Base-by-base conservation (phyloP, 1,284 basidiomycete species). In the Irpex sp. region DNA sequence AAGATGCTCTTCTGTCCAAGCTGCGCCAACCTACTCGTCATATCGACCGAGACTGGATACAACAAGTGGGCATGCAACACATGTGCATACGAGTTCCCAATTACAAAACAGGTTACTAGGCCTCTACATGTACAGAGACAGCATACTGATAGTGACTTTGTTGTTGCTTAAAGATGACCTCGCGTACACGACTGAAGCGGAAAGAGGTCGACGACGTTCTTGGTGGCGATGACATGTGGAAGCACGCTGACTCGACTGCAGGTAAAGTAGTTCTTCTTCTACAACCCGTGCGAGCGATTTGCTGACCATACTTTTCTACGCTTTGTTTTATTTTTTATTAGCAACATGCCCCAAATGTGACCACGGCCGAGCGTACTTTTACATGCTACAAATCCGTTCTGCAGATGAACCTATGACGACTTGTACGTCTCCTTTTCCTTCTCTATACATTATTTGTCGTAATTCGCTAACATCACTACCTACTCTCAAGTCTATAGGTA, bases 351-450 rank as follows among this genome's bases (percentile, higher is more conserved):
- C 91, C 13, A 96, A 95, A 72, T 99, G 97, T 76, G 95, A 97
- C 71, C 83, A 92, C 71, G 84, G 86, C 47, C 81, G 89, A 62
- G 95, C 97, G 5, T 98, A 97, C 77, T 99, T 93, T 77, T 94
- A 96, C 76, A 95, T 98, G 78, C 79, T 98, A 17, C 97, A 99
- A 76, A 99, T 98, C 68, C 81, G 97, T 39, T 96, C 94, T 69
- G 97, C 97, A 0, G 95, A 97, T 75, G 95, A 97, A 73, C 95
- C 95, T 5, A 96, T 95, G 92, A 97, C 95, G 6, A 97, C 93
- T 0, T 97, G 95, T 93, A 82, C 78, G 93, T 86, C 11, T 35
- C 11, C 51, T 33, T 35, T 11, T 49, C 57, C 55, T 55, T 43
- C 39, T 15, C 15, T 15, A 4, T 15, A 8, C 58, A 53, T 61